Evolutionary conservation across 2,329 filamentous ascomycete species (phyloP).

Genomic region (Pyrenophora seminiperda): DNA sequence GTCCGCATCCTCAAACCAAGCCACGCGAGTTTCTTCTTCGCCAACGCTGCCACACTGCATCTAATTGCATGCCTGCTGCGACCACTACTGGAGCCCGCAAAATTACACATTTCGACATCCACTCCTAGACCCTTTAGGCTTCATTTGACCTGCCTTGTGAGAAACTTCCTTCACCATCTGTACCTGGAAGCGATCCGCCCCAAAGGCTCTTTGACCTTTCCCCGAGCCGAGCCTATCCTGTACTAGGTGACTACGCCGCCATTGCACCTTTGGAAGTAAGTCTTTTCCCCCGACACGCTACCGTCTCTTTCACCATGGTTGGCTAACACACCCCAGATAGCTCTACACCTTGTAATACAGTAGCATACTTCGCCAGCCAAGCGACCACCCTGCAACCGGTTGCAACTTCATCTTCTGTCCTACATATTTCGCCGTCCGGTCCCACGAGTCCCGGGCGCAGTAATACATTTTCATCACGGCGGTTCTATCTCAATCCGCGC

Average conservation of each 20-base stretch:
- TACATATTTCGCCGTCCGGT: constrained; percentile 50
- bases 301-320: neutral
- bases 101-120: constrained; percentile 15
- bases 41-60: constrained; percentile 25
- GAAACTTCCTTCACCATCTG: constrained; percentile 20
- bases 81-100: constrained; percentile 26
- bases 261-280: constrained; percentile 41
- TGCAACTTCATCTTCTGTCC: constrained; percentile 42
- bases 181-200: constrained; percentile 26
- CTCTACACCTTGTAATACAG: constrained; percentile 41
- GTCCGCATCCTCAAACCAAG: constrained; percentile 41
- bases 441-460: constrained; percentile 58
- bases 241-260: constrained; percentile 32
- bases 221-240: constrained; percentile 30
- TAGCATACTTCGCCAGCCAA: constrained; percentile 32
- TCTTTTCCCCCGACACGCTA: constrained; percentile 6
- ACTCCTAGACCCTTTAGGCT: constrained; percentile 3
- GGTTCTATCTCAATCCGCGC: constrained; percentile 74
- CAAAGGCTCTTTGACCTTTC: constrained; percentile 35
- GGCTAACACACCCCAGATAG: constrained; percentile 25
- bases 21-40: constrained; percentile 33
- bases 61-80: constrained; percentile 34
- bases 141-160: constrained; percentile 17
- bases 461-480: constrained; percentile 75
- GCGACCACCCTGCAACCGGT: constrained; percentile 33